Evolutionary conservation across 257 asterid species (phyloP).

Genomic region (Solanum pimpinellifolium): DNA sequence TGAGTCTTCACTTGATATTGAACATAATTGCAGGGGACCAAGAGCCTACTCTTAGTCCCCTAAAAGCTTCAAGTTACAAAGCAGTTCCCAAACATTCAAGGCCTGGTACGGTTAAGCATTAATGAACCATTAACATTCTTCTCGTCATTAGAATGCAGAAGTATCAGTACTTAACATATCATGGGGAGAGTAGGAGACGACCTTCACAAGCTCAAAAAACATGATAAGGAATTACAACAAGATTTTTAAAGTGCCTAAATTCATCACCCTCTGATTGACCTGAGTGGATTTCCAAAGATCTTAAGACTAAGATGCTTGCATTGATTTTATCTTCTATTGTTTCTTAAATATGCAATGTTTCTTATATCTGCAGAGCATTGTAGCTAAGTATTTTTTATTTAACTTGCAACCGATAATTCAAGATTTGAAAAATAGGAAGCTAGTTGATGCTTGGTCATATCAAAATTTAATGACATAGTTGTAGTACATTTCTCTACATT

Average conservation of each 20-base stretch:
- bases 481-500: neutral
- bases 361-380: neutral
- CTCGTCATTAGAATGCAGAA: neutral
- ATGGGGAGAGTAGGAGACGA: neutral
- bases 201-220: neutral
- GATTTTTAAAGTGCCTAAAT: neutral
- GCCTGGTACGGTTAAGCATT: constrained; percentile 5
- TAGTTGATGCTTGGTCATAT: neutral
- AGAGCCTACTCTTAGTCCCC: constrained; percentile 89
- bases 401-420: neutral
- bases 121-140: neutral
- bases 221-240: neutral
- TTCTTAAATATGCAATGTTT: neutral
- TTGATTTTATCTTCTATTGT: neutral
- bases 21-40: constrained; percentile 68
- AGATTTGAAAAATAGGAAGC: neutral
- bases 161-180: neutral
- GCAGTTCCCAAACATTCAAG: neutral
- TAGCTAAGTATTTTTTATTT: neutral
- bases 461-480: neutral
- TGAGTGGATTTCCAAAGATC: neutral
- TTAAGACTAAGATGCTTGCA: neutral
- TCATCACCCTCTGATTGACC: neutral
- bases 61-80: neutral
- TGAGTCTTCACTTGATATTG: constrained; percentile 5